Percentiles rank a stretch among this genome's conserved stretches.
Conservation (phyloP, 768 basidiomycete species). For the Suillus paluster region DNA sequence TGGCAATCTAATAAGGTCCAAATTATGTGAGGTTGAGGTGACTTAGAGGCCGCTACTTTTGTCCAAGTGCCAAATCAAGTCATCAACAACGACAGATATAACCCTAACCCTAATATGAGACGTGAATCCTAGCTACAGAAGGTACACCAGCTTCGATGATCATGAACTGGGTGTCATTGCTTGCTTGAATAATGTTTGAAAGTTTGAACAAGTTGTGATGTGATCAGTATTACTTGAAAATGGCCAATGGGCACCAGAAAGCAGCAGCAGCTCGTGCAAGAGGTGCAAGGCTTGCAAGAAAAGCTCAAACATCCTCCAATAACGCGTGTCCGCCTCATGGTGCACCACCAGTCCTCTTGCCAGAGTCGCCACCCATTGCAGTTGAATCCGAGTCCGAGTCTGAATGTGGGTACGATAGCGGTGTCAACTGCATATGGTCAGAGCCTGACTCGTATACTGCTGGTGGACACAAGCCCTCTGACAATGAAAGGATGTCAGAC, state of each 20-base stretch:
- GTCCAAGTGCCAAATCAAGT: not conserved
- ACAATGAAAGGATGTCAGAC: slow-evolving; percentile 4
- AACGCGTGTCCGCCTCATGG: no score
- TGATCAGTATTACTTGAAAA: not conserved
- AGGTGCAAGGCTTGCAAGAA: slow-evolving; percentile 1
- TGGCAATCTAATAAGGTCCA: not conserved
- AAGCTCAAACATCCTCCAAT: not conserved
- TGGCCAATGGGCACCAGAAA: slow-evolving; percentile 1
- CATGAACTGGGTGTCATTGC: not conserved
- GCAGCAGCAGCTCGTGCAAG: slow-evolving; percentile 7
- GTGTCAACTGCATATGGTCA: not conserved
- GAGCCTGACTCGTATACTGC: not conserved
- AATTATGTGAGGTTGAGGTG: not conserved
- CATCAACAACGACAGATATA: not conserved
- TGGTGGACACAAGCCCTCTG: no score
- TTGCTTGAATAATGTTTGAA: not conserved
- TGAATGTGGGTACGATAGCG: not conserved
- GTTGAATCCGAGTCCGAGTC: slow-evolving; percentile 3
- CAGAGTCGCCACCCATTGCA: not conserved
- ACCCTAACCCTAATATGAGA: not conserved
- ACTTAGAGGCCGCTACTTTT: not conserved
- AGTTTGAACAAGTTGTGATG: not conserved
- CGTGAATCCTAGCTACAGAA: not conserved
- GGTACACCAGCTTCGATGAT: not conserved
- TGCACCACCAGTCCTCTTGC: not conserved